These are phyloP conservation scores for Hypoxylon rubiginosum DNA, from an alignment of 2,329 filamentous ascomycete genomes.

Conservation along the genomic window DNA sequence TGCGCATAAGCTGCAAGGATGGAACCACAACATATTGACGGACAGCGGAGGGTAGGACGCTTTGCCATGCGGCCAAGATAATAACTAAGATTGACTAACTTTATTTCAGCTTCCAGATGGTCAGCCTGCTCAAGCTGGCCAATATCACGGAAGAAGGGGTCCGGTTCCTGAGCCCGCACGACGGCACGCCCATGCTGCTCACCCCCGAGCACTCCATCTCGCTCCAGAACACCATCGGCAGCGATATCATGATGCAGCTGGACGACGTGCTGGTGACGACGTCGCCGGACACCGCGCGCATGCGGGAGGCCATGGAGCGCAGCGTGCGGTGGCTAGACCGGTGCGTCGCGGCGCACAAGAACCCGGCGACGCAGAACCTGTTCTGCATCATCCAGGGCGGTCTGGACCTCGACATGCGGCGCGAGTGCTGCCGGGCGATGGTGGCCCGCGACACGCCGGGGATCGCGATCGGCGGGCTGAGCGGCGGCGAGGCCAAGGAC, in stretches of 20 bases:
- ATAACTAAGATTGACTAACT: constrained; percentile 11
- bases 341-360: constrained; percentile 90
- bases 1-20: constrained; percentile 94
- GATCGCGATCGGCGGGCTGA: constrained; percentile 95
- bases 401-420: constrained; percentile 86
- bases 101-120: constrained; percentile 90
- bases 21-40: constrained; percentile 95
- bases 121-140: constrained; percentile 92
- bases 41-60: constrained; percentile 75
- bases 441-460: constrained; percentile 90
- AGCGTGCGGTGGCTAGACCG: constrained; percentile 96
- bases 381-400: constrained; percentile 99
- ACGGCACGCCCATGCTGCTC: constrained; percentile 94
- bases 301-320: constrained; percentile 94
- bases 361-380: constrained; percentile 86
- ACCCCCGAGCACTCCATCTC: constrained; percentile 98
- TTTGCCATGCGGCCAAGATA: constrained; percentile 7
- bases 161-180: constrained; percentile 94
- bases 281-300: constrained; percentile 87
- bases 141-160: constrained; percentile 97
- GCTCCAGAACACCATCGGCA: constrained; percentile 96
- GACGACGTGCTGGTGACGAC: constrained; percentile 98
- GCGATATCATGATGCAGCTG: constrained; percentile 99
- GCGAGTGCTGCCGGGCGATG: constrained; percentile 89
- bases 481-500: constrained; percentile 92